These are phyloP conservation scores for Nitzschia sp. DNA, from an alignment of 108 stramenopile species.

Conservation along the genomic window DNA sequence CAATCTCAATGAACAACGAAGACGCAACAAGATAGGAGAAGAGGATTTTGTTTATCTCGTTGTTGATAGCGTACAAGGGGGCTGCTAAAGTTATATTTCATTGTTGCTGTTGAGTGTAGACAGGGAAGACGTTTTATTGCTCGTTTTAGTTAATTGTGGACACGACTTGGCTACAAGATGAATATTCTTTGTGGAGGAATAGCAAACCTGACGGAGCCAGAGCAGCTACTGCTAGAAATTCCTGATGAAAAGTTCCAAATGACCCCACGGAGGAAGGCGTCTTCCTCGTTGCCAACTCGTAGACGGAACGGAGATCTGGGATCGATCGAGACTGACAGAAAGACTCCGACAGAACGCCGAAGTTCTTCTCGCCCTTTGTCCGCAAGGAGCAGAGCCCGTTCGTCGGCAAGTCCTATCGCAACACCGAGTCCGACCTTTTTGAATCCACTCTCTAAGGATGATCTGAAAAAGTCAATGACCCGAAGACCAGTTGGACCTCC, in stretches of 20 bases:
- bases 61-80: too few relatives aligned
- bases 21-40: too few relatives aligned
- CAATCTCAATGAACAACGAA: too few relatives aligned
- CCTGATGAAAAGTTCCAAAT: slow-evolving; percentile 25
- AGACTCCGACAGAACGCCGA: not conserved
- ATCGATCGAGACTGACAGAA: not conserved
- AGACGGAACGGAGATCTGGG: not conserved
- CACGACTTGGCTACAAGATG: too few relatives aligned
- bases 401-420: slow-evolving; percentile 1
- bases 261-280: slow-evolving; percentile 17
- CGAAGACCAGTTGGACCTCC: not conserved
- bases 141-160: too few relatives aligned
- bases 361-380: not conserved
- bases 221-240: slow-evolving; percentile 16
- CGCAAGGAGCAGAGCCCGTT: not conserved
- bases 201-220: slow-evolving; percentile 14
- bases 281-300: slow-evolving; percentile 18
- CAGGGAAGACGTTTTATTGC: too few relatives aligned
- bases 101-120: too few relatives aligned
- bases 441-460: slow-evolving; percentile 24
- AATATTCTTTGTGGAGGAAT: slow-evolving; percentile 39
- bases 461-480: slow-evolving; percentile 12
- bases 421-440: slow-evolving; percentile 6
- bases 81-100: too few relatives aligned
- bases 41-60: too few relatives aligned